Base-by-base conservation (phyloP, 1,284 basidiomycete species). In the Apiotrichum akiyoshidainum region DNA sequence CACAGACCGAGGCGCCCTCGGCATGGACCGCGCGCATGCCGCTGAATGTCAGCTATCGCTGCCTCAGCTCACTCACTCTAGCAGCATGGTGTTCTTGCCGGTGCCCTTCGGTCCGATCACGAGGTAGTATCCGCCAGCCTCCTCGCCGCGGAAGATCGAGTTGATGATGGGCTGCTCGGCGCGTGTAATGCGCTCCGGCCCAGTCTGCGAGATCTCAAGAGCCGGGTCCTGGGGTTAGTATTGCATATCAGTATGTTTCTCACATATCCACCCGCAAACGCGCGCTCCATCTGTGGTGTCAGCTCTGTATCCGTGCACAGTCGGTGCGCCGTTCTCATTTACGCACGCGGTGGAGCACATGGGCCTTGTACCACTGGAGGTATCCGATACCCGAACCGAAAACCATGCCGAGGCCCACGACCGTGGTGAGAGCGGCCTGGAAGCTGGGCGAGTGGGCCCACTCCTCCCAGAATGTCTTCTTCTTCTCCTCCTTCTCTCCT, bases 31-130 rank as follows among this genome's bases (percentile, higher is more conserved):
- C 81, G 22, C 83, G 78, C 89, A 92, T 90, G 0, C 87, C 83
- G 65, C 74, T 72, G 17, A 46, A 41, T 2, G 40, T 41, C 16
- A 16, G 40, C 40, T 16, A 1, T 41, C 40, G 3, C 40, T 16
- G 17, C 40, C n/a, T 11, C 42, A 44, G 42, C 9, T 26, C n/a
- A 60, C 73, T 61, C 49, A 76, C 73, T 91, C 87, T 54, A 90
- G 82, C 56, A 92, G 83, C 88, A 90, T 87, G 0, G 87, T 89
- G 2, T 85, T 86, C 78, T 91, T 90, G 19, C 84, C 84, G 6
- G 82, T 82, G 17, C 85, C 84, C 81, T 91, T 92, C 7, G 87
- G 83, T 2, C 87, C 89, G 46, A 91, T 80, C 26, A 90, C 74
- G 59, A 91, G 80, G 73, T 84, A 90, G 74, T 90, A 90, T 72